Evolutionary conservation across 2,329 filamentous ascomycete species (phyloP).

Genomic region (Arthrobotrys conoides): DNA sequence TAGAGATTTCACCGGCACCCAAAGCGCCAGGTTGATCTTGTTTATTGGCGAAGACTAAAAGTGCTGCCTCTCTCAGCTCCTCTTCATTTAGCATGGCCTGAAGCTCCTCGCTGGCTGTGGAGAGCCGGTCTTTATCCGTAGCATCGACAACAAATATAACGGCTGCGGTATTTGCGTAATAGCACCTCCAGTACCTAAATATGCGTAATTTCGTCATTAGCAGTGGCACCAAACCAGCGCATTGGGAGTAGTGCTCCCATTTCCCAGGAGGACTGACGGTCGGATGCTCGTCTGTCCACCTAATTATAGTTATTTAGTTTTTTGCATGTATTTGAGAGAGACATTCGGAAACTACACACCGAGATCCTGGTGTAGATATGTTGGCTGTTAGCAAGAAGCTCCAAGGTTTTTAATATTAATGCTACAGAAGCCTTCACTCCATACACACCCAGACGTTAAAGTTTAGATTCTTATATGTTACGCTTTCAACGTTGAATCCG

Average conservation of each 20-base stretch:
- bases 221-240: neutral
- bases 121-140: conserved; percentile 94
- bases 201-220: neutral
- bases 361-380: conserved; percentile 30
- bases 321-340: neutral
- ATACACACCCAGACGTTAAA: conserved; percentile 93
- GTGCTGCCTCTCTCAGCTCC: conserved; percentile 89
- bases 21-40: conserved; percentile 98
- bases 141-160: conserved; percentile 99
- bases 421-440: neutral
- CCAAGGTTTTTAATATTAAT: neutral
- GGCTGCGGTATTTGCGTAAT: conserved; percentile 98
- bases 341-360: conserved; percentile 27
- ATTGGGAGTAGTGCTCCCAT: too few species aligned
- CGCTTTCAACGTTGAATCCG: conserved; percentile 98
- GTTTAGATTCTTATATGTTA: conserved; percentile 97
- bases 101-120: conserved; percentile 92
- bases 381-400: neutral
- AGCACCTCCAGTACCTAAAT: conserved; percentile 89
- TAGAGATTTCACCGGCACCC: conserved; percentile 95
- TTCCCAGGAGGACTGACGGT: conserved; percentile 68
- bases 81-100: conserved; percentile 97
- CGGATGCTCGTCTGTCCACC: conserved; percentile 97
- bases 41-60: conserved; percentile 98
- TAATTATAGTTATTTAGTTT: conserved; percentile 35